These are phyloP conservation scores for Auricularia sp. DNA, from an alignment of 768 basidiomycete species.

Conservation along the genomic window DNA sequence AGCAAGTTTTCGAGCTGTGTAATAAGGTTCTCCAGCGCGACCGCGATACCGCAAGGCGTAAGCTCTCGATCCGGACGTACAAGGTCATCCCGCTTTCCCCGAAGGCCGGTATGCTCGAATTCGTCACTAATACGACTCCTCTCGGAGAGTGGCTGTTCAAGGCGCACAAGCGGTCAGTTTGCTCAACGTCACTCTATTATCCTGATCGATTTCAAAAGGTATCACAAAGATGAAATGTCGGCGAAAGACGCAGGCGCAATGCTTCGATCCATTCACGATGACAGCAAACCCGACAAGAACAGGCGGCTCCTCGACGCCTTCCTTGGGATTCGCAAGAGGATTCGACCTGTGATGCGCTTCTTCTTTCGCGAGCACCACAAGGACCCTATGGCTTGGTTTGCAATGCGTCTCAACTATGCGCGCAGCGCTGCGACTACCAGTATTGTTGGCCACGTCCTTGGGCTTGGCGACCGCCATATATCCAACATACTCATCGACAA, in stretches of 20 bases:
- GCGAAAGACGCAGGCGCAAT: neutral
- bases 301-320: constrained; percentile 19
- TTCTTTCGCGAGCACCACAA: constrained; percentile 89
- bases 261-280: neutral
- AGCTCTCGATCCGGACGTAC: constrained; percentile 71
- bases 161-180: constrained; percentile 53
- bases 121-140: constrained; percentile 68
- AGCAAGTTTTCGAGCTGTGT: constrained; percentile 88
- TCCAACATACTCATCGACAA: constrained; percentile 89
- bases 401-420: constrained; percentile 79
- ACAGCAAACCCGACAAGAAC: neutral
- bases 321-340: constrained; percentile 29
- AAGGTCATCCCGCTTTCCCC: constrained; percentile 77
- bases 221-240: constrained; percentile 4
- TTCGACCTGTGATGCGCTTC: constrained; percentile 85
- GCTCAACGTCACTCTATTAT: neutral
- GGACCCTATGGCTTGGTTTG: constrained; percentile 83
- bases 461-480: constrained; percentile 85
- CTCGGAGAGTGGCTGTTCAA: constrained; percentile 48
- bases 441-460: constrained; percentile 87
- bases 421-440: constrained; percentile 90
- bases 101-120: constrained; percentile 81
- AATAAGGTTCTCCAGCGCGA: constrained; percentile 69
- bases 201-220: neutral
- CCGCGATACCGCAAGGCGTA: constrained; percentile 61